A percentile compares a stretch with the other conserved stretches of the same genome.
These are phyloP conservation scores for Rhodomyrtus psidioides DNA, from an alignment of 441 rosid species.

Conservation along the genomic window DNA sequence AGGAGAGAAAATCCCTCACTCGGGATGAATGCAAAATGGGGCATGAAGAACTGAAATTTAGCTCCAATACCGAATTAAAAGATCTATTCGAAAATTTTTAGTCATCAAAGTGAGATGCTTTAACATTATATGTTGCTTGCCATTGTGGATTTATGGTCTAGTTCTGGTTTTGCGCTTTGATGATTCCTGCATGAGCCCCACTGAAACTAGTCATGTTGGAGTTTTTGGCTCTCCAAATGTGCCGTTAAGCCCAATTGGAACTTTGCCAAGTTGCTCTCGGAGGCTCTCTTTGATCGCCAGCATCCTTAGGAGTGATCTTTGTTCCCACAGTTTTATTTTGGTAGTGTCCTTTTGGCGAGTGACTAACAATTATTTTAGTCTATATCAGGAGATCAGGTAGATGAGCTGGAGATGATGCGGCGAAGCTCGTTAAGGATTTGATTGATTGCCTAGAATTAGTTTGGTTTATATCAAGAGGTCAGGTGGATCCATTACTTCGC, in stretches of 20 bases:
- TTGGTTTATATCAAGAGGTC: not conserved
- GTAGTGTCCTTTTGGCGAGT: no score
- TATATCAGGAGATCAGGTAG: not conserved
- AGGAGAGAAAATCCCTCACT: not conserved
- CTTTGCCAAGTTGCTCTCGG: not conserved
- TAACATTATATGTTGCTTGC: not conserved
- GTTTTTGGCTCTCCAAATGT: no score
- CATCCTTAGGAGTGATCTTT: not conserved
- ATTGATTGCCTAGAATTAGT: not conserved
- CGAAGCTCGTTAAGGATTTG: rapidly evolving
- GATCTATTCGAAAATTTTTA: not conserved
- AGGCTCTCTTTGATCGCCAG: not conserved
- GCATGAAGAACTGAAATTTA: not conserved
- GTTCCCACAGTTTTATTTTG: no score
- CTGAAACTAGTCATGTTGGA: no score
- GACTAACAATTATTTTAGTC: no score
- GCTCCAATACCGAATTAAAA: not conserved
- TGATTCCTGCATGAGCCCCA: no score
- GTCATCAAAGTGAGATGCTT: no score
- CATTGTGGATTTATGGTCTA: not conserved
- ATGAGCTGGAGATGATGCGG: not conserved
- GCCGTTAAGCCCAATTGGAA: no score
- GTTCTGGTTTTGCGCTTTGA: no score
- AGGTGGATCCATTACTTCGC: not conserved
- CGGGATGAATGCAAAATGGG: rapidly evolving